These are phyloP conservation scores for Cotoneaster glaucophyllus DNA, from an alignment of 306 rosid species.

Conservation along the genomic window DNA sequence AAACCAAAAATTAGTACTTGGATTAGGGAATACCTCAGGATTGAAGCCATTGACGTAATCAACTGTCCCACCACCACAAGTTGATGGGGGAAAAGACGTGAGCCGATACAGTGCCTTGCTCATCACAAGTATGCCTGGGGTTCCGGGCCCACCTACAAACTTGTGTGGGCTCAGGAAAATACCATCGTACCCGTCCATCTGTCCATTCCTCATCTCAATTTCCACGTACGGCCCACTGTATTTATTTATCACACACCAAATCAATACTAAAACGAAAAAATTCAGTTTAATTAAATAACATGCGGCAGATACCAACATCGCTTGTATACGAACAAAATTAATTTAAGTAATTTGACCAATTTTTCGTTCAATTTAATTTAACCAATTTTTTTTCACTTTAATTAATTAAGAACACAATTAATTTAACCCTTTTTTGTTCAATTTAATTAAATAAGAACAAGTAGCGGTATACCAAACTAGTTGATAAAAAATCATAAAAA, in stretches of 20 bases:
- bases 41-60: constrained; percentile 61
- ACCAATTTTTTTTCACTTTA: no score
- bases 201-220: constrained; percentile 50
- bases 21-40: constrained; percentile 39
- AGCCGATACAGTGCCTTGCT: constrained; percentile 46
- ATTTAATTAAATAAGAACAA: no score
- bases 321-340: no score
- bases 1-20: fast-evolving
- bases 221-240: constrained; percentile 66
- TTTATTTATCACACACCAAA: neutral
- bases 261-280: neutral
- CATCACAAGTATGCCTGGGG: constrained; percentile 68
- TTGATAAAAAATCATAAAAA: no score
- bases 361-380: no score
- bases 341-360: no score
- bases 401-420: no score
- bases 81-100: constrained; percentile 58
- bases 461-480: no score
- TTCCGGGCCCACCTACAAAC: constrained; percentile 76
- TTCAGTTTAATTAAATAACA: no score
- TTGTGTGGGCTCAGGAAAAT: constrained; percentile 73
- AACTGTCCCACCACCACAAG: constrained; percentile 88
- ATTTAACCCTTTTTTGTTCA: no score
- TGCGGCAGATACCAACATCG: no score
- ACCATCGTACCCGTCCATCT: constrained; percentile 61